Conservation (phyloP, 805 yeast genomes). For the Monosporozyma servazzii region DNA sequence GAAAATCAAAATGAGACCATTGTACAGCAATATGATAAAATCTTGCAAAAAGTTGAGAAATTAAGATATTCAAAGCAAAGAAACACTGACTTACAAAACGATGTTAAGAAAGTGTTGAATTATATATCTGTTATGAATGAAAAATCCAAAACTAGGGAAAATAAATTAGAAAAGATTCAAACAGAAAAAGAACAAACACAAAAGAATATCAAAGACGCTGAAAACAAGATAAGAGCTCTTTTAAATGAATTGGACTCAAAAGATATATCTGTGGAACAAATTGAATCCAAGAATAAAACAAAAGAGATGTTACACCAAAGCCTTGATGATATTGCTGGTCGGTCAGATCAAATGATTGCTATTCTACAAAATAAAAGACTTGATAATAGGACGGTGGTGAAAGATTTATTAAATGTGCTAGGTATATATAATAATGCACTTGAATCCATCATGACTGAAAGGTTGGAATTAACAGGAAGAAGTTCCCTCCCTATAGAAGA, state of each 20-base stretch:
- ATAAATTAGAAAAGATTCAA: conserved; percentile 46
- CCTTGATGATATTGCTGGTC: conserved; percentile 38
- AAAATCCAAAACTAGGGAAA: conserved; percentile 58
- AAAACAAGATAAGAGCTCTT: conserved; percentile 34
- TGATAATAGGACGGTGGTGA: conserved; percentile 41
- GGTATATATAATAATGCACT: conserved; percentile 51
- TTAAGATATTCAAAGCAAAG: conserved; percentile 48
- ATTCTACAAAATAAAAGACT: conserved; percentile 40
- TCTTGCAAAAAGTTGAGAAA: conserved; percentile 38
- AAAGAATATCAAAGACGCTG: conserved; percentile 34
- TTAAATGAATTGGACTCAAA: conserved; percentile 39
- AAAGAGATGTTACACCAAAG: conserved; percentile 48
- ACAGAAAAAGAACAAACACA: conserved; percentile 38
- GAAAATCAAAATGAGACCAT: conserved; percentile 35
- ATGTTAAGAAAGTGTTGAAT: conserved; percentile 59
- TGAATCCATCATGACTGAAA: conserved; percentile 25
- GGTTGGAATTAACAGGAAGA: conserved; percentile 8
- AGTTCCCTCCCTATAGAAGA: conserved; percentile 21
- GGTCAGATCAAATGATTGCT: conserved; percentile 40
- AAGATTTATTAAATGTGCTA: conserved; percentile 42
- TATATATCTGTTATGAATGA: conserved; percentile 58
- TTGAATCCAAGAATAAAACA: conserved; percentile 55
- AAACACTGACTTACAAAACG: conserved; percentile 57
- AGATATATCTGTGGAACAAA: conserved; percentile 53
- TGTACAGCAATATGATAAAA: conserved; percentile 32